Base-by-base conservation (phyloP, 192 early-diverging fungal species). In the Mortierella antarctica region DNA sequence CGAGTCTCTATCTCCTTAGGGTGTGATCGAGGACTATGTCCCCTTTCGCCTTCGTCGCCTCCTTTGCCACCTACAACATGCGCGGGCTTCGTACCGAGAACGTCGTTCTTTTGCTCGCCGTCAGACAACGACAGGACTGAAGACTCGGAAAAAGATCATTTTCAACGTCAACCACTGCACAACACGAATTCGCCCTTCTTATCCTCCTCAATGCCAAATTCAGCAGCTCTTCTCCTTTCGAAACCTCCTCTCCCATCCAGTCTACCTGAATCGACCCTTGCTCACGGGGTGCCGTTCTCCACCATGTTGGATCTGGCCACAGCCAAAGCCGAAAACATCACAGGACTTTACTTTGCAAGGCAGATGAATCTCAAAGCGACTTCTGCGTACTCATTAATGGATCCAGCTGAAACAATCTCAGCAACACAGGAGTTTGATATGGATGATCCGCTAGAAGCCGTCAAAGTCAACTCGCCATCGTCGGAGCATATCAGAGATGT, bases 241-340 rank as follows among this genome's bases (percentile, higher is more conserved):
- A 62, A 62, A 42, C 45, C 67, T 1, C 20, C 62, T 6, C 69
- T 67, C 7, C 67, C 65, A 9, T n/a, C 62, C 4, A 7, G 21
- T 17, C 18, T 41, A 6, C 62, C 59, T 14, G n/a, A 17, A 9
- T 57, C 47, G 0, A 17, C 50, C 9, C 42, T 44, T 49, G 14
- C 74, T 6, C 54, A 65, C 21, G 67, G 46, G 47, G 61, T 77
- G 6, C 56, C 67, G 6, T 77, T 77, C 44, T 77, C 74, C 0
- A 77, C 63, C 50, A 65, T 77, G 54, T 50, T 77, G 21, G 74
- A 77, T 49, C 41, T 77, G n/a, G 74, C 74, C 7, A 77, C 74
- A 39, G 74, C 74, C 44, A 77, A 77, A 45, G 74, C 74, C 5
- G 74, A 77, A 13, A 77, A 77, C 31, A 77, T 77, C 50, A 77